Evolutionary conservation across 139 green algal species (phyloP), one percentile per base, ranked within the genome.

Genomic region (Haematococcus sp.): DNA sequence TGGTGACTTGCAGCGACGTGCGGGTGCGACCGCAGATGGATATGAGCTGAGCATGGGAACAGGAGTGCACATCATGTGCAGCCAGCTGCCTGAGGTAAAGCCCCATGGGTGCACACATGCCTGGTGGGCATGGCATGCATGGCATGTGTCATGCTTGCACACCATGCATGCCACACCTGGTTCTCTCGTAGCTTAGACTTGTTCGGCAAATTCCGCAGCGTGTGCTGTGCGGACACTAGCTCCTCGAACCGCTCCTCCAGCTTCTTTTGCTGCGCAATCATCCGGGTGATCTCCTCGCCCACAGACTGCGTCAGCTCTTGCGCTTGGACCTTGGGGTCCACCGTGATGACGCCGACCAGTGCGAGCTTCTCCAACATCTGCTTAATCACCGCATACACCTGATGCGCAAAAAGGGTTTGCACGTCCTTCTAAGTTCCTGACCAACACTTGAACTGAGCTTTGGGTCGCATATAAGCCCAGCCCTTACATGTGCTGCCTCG

Each of bases 181-280:
- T 89, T 89, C 46, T 92, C 79, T 33, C 76, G 64, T 32, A 91
- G 78, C 70, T 91, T 91, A 23, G 77, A 74, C 66, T 94, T 92
- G 80, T 94, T 92, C 35, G 83, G 83, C 74, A 89, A 79, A 23
- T 81, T 73, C 16, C 84, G 74, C 20, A 92, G 74, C 23, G 72
- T 74, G 44, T 85, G 84, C 73, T 91, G 86, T 60, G 79, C 74
- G 23, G 77, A 54, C 23, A 92, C 75, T 13, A 92, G 81, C 70
- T 86, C 75, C 59, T 94, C 83, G 56, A 93, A 95, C 25, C 79
- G 51, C 4, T 74, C 22, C 70, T 95, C 90, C 15, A 95, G 78
- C 27, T 86, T 65, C 74, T 89, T 91, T 68, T 95, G 91, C 76
- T 91, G 71, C 11, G 68, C 70, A 27, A 95, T 90, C 78, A 93